Evolutionary conservation across 345 rosid species (phyloP).

Genomic region (Melaleuca alternifolia): DNA sequence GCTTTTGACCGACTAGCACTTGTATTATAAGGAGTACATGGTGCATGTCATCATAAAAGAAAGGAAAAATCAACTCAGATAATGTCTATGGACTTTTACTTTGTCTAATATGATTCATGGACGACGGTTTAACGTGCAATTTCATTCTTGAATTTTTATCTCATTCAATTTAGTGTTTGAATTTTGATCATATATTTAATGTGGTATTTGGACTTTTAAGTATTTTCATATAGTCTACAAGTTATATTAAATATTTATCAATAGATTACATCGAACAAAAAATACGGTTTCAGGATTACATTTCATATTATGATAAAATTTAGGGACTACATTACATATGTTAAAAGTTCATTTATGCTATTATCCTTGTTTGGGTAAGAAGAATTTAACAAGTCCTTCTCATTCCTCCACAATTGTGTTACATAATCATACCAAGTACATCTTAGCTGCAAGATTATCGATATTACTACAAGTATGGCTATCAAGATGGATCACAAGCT

Average conservation of each 20-base stretch:
- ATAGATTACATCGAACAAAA: background rate
- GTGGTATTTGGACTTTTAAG: background rate
- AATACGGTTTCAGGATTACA: background rate
- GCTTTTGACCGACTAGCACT: background rate
- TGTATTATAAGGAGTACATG: background rate
- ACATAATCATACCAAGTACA: too few species aligned
- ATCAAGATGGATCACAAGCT: too few species aligned
- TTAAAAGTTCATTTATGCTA: too few species aligned
- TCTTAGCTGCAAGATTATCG: too few species aligned
- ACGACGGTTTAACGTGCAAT: background rate
- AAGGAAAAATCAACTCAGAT: background rate
- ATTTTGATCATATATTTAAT: background rate
- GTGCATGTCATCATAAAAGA: background rate
- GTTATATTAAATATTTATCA: too few species aligned
- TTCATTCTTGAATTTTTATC: background rate
- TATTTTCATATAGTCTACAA: background rate
- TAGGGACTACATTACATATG: rapidly evolving
- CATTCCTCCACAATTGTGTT: too few species aligned
- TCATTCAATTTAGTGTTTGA: background rate
- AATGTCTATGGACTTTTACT: too few species aligned
- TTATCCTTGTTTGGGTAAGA: background rate
- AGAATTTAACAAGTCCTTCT: background rate
- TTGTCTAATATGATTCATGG: background rate
- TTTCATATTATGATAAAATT: too few species aligned
- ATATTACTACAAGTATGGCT: too few species aligned